These are phyloP conservation scores for Neofusicoccum laricinum DNA, from an alignment of 2,329 filamentous ascomycete species.

Conservation along the genomic window DNA sequence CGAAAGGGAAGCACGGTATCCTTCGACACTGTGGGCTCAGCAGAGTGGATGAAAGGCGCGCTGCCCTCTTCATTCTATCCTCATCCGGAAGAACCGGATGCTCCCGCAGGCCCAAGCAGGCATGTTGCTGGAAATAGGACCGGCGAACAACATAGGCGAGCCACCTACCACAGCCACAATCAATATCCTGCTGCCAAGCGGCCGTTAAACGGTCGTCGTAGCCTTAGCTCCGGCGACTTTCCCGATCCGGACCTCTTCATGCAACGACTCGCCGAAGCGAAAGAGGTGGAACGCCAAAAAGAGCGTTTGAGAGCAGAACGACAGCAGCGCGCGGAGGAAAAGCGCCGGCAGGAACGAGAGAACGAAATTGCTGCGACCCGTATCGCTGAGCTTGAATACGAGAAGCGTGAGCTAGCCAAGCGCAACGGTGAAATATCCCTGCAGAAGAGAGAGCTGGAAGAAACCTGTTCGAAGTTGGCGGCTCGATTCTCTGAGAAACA, in stretches of 20 bases:
- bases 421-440: not conserved
- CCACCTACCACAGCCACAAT: not conserved
- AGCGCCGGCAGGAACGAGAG: not conserved
- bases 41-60: constrained; percentile 4
- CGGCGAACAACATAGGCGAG: no score
- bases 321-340: not conserved
- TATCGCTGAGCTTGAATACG: constrained; percentile 6
- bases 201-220: not conserved
- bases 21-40: not conserved
- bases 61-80: not conserved
- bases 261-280: not conserved
- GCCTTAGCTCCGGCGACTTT: not conserved
- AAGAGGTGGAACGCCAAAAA: not conserved
- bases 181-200: not conserved
- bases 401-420: not conserved
- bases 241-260: not conserved
- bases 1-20: not conserved
- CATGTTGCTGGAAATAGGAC: not conserved
- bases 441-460: not conserved
- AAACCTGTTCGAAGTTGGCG: not conserved
- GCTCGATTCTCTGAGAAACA: not conserved
- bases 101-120: not conserved
- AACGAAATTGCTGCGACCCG: not conserved
- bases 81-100: not conserved
- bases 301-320: not conserved